Evolutionary conservation across 176 grass and related monocot species (phyloP), one percentile per base, ranked within the genome.

Genomic region (Pontederia crassipes): DNA sequence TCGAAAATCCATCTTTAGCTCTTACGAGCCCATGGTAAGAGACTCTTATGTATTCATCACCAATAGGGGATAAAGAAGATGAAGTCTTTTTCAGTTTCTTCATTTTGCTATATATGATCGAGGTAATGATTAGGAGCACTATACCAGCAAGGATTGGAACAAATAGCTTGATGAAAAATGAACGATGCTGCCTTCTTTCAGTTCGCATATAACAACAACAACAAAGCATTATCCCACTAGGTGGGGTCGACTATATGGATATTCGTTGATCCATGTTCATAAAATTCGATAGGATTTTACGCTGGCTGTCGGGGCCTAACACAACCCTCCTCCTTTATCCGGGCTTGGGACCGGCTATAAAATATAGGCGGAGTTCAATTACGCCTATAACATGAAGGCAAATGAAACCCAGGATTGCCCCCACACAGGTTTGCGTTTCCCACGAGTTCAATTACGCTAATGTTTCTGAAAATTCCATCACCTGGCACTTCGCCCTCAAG

Each of bases 391-490:
- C 29, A 35, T 4, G 4, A 2, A 35, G 29, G 29, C 2, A 35
- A 35, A 35, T 35, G 29, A 35, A 35, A 35, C 4, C 2, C 29
- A 35, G 29, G 4, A 35, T 4, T 35, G 29, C 29, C 29, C 29
- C 29, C 50, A 71, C 83, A 82, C 12, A 86, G 52, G 20, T 61
- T 26, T 0, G 12, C 45, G 51, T 82, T 86, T 5, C 83, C 79
- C 16, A 75, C 12, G 11, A 86, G 2, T 6, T 47, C 71, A 9
- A 79, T 53, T 11, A 16, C 20, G 18, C 63, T 65, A 26, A 3
- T 8, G 49, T 82, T 78, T 0, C 59, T 57, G 59, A 86, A 82
- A 8, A 86, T 54, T 0, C 79, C 75, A 12, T 57, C 61, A 4
- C 11, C 15, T 58, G 75, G 83, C 16, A 86, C 61, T 12, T 48